Evolutionary conservation across 257 asterid genomes (phyloP).

Genomic region (Avicennia marina): DNA sequence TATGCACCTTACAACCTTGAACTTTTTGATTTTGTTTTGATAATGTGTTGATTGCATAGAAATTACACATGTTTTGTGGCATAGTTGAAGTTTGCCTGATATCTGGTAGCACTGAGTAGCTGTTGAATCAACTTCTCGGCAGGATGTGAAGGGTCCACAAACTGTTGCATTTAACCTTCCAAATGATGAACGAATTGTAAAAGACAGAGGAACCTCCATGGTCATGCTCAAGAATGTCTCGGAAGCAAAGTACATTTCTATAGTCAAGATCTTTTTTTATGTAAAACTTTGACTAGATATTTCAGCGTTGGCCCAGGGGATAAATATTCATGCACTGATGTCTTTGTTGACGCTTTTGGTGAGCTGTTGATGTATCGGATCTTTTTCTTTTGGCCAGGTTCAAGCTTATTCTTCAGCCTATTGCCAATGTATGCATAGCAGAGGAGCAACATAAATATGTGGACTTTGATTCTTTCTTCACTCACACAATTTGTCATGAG

Average conservation of each 20-base stretch:
- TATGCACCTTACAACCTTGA: not conserved
- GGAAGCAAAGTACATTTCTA: conserved; percentile 81
- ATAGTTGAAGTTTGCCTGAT: not conserved
- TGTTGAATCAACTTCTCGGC: conserved; percentile 18
- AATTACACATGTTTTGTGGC: not conserved
- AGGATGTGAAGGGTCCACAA: conserved; percentile 99
- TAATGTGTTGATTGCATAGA: not conserved
- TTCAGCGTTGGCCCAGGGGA: not conserved
- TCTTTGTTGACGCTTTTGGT: not conserved
- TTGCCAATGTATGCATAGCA: conserved; percentile 65
- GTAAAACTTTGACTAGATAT: not conserved
- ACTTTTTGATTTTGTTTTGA: not conserved
- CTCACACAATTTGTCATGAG: conserved; percentile 93
- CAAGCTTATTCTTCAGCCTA: conserved; percentile 86
- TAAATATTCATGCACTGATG: not conserved
- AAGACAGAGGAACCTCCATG: conserved; percentile 94
- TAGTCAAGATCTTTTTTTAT: not conserved
- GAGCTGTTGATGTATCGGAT: conserved; percentile 19
- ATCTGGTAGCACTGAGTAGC: conserved; percentile 10
- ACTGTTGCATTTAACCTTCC: conserved; percentile 98
- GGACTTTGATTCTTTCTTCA: conserved; percentile 87
- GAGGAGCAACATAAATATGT: conserved; percentile 67
- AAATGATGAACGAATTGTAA: conserved; percentile 87
- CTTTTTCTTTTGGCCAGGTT: conserved; percentile 51
- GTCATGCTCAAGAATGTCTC: conserved; percentile 97